Evolutionary conservation across 139 green algal genomes (phyloP).

Genomic region (Pseudopediastrum boryanum): DNA sequence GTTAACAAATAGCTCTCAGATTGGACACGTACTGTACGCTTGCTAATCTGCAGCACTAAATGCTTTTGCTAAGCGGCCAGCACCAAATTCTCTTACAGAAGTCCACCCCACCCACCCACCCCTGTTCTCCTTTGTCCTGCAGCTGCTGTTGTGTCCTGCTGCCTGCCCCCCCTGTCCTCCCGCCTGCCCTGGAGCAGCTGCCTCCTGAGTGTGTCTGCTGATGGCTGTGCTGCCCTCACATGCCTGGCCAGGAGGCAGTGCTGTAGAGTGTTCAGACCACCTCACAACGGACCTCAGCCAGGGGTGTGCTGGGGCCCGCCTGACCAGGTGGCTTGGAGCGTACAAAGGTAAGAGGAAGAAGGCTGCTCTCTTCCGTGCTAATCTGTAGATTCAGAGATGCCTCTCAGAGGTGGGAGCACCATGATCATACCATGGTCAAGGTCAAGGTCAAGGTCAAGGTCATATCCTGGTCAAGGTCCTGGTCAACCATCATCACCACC

Average conservation of each 20-base stretch:
- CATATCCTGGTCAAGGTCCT: not conserved
- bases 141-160: constrained; percentile 1
- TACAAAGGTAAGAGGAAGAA: constrained; percentile 8
- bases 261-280: no score
- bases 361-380: not conserved
- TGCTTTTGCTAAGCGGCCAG: no score
- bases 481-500: not conserved
- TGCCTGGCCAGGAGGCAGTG: constrained; percentile 22
- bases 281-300: constrained; percentile 2
- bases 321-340: constrained; percentile 34
- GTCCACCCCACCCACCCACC: not conserved
- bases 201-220: constrained; percentile 25
- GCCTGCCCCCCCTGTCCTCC: constrained; percentile 8
- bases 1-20: no score
- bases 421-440: not conserved
- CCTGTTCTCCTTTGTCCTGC: not conserved
- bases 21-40: no score
- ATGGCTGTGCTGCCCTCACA: not conserved
- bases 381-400: not conserved
- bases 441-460: no score
- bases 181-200: constrained; percentile 38
- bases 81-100: not conserved
- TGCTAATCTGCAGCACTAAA: no score
- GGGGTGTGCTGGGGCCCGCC: not conserved
- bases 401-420: not conserved